phyloP scores from a whole-genome alignment of 148 eudicot species.

The Dysphania ambrosioides region DNA sequence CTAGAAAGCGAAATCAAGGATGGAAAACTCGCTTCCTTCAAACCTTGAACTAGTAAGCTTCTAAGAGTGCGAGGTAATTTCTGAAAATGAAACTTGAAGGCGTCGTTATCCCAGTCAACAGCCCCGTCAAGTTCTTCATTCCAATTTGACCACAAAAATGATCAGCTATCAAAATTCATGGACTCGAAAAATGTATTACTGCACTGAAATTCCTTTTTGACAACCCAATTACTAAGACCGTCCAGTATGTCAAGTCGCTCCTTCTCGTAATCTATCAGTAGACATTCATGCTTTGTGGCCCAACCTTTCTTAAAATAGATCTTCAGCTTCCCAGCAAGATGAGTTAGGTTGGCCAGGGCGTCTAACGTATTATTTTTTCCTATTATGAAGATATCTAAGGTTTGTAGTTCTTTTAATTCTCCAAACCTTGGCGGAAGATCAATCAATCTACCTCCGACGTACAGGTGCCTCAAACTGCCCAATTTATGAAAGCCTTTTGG shows the following conservation, averaged over 20 bases:
- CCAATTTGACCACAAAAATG: not conserved
- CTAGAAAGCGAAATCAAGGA: not conserved
- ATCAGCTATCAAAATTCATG: too few relatives aligned
- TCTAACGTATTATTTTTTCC: not conserved
- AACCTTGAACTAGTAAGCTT: not conserved
- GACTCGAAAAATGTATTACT: not conserved
- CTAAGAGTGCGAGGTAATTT: not conserved
- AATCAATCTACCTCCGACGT: not conserved
- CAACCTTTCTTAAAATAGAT: not conserved
- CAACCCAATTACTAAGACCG: too few relatives aligned
- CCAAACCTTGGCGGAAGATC: not conserved
- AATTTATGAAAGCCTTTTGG: not conserved
- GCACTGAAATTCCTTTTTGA: too few relatives aligned
- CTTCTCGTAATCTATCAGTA: too few relatives aligned
- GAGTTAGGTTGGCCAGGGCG: not conserved
- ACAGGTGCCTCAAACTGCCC: not conserved
- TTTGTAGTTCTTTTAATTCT: not conserved
- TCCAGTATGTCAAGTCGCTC: too few relatives aligned
- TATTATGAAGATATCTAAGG: not conserved
- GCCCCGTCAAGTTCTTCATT: not conserved
- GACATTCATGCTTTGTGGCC: too few relatives aligned
- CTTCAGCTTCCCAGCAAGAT: not conserved
- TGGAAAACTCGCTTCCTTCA: constrained; percentile 10
- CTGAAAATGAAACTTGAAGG: too few relatives aligned
- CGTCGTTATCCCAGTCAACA: not conserved